phyloP scores from a whole-genome alignment of 2,329 filamentous ascomycete genomes.

The Decorospora gaudefroyi region DNA sequence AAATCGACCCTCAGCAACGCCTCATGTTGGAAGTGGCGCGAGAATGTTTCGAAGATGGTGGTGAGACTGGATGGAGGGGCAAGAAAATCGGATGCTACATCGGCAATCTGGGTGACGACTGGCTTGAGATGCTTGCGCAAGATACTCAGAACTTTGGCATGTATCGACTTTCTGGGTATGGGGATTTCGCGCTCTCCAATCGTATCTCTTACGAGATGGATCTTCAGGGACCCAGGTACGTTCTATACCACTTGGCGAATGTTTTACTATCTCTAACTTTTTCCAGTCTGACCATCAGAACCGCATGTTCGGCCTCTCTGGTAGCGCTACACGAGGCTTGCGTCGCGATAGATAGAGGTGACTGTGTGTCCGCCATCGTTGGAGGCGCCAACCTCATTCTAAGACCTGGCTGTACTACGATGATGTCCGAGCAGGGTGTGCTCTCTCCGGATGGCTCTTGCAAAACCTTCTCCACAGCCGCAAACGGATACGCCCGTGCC shows the following conservation, averaged over 20 bases:
- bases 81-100: slow-evolving; percentile 40
- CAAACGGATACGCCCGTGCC: slow-evolving; percentile 33
- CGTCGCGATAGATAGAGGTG: slow-evolving; percentile 12
- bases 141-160: slow-evolving; percentile 2
- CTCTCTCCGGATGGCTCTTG: slow-evolving; percentile 21
- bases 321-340: background rate
- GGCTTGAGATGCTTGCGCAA: slow-evolving; percentile 9
- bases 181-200: slow-evolving; percentile 30
- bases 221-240: slow-evolving; percentile 29
- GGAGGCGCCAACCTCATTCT: slow-evolving; percentile 26
- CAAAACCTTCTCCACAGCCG: slow-evolving; percentile 29
- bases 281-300: slow-evolving; percentile 1
- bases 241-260: background rate
- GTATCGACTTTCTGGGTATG: slow-evolving; percentile 15
- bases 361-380: slow-evolving; percentile 18
- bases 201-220: slow-evolving; percentile 33
- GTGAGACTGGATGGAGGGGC: slow-evolving; percentile 14
- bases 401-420: slow-evolving; percentile 1
- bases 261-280: background rate
- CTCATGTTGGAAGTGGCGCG: background rate
- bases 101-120: slow-evolving; percentile 36
- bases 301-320: slow-evolving; percentile 1
- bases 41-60: background rate
- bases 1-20: background rate
- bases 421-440: slow-evolving; percentile 23